Percentiles rank a stretch among this genome's conserved stretches.
phyloP scores from a whole-genome alignment of 305 asterid species.

The Rubia tinctorum region DNA sequence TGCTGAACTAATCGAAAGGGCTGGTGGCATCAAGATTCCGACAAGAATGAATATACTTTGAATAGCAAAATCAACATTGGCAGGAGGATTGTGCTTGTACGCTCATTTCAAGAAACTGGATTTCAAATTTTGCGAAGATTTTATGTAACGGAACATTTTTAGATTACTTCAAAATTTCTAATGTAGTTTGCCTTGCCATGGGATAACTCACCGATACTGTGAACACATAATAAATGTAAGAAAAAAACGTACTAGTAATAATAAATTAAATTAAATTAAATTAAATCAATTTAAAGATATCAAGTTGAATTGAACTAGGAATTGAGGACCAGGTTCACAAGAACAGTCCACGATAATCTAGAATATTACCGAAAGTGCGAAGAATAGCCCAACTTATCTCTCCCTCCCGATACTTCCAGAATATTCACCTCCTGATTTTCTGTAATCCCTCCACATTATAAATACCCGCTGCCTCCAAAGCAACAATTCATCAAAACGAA shows the following conservation, averaged over 20 bases:
- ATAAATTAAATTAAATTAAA: too few species aligned
- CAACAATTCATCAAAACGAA: not conserved
- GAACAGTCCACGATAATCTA: not conserved
- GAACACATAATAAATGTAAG: too few species aligned
- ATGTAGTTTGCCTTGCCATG: too few species aligned
- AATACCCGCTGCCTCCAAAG: too few species aligned
- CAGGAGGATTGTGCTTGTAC: too few species aligned
- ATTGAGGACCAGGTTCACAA: not conserved
- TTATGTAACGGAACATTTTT: too few species aligned
- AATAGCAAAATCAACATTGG: not conserved
- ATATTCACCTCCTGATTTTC: slow-evolving; percentile 10
- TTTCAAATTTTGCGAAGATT: not conserved
- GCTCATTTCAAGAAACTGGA: not conserved
- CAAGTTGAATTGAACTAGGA: not conserved
- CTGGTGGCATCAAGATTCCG: slow-evolving; percentile 54
- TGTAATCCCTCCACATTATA: not conserved
- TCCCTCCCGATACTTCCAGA: slow-evolving; percentile 35
- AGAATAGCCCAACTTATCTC: not conserved
- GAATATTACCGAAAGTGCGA: not conserved
- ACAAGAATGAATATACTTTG: slow-evolving; percentile 43
- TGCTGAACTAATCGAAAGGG: slow-evolving; percentile 45
- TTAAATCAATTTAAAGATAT: too few species aligned
- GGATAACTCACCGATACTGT: too few species aligned
- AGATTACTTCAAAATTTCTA: too few species aligned
- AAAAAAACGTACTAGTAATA: too few species aligned